Evolutionary conservation across 352 stramenopile genomes (phyloP), one percentile per base, ranked within the genome.

Genomic region (Aphanomyces invadans): DNA sequence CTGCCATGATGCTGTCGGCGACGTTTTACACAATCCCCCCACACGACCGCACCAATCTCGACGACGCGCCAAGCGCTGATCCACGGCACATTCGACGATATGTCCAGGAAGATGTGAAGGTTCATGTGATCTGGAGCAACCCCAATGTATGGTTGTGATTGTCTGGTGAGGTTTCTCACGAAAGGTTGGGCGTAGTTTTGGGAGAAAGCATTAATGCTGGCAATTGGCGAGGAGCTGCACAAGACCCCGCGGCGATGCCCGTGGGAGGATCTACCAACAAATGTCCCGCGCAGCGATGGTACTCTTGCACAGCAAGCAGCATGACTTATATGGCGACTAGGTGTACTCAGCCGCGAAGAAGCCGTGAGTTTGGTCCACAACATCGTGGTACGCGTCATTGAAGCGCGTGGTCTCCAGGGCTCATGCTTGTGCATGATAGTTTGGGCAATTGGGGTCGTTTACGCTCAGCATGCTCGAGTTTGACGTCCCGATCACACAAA

Each of bases 401-500:
- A 4, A 3, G 15, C 17, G 23, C 19, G 23, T 36, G 12, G 11
- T 2, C 2, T 10, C 19, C n/a, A 19, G 12, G 25, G n/a, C 28
- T 52, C 4, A 38, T 52, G 39, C 11, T 9, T 7, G 3, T 15
- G 36, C 9, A 5, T 3, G 23, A 23, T 55, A 55, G 57, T 94
- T 94, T 60, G 85, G 85, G 1, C 85, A 94, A 69, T 57, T 92
- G 3, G 85, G 83, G 2, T 94, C 83, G 25, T 94, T 92, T 69
- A 94, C 83, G 7, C 61, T 94, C 54, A 94, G 85, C 61, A 94
- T 94, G 85, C 81, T 92, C 44, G 83, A 94, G 73, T 91, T 94
- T 33, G 81, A 92, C 28, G 83, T 94, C 19, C 78, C 83, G 4
- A 75, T 90, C 38, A 48, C 73, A 11, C 80, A 94, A 62, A 92